A percentile compares a stretch with the other conserved stretches of the same genome.
Evolutionary conservation across 192 early-diverging fungal genomes (phyloP).

Genomic region (Kappamyces sp.): DNA sequence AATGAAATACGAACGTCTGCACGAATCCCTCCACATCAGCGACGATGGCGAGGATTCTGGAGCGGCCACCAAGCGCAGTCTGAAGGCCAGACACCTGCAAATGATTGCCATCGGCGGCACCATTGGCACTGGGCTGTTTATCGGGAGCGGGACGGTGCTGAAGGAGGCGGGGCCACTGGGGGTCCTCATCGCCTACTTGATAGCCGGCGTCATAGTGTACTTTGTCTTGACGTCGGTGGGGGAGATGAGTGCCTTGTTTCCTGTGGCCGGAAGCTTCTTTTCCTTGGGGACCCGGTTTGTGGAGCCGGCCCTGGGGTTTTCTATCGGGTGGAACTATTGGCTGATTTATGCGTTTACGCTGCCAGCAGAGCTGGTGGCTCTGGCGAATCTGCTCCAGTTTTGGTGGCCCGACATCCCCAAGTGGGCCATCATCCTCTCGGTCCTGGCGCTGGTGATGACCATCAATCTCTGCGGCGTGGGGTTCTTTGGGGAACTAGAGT

Average conservation of each 20-base stretch:
- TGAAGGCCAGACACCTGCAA: slow-evolving; percentile 41
- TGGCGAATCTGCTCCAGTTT: slow-evolving; percentile 64
- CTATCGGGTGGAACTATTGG: slow-evolving; percentile 48
- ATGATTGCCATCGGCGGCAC: slow-evolving; percentile 77
- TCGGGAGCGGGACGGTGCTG: slow-evolving; percentile 57
- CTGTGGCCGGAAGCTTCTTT: slow-evolving; percentile 58
- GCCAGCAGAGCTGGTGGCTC: slow-evolving; percentile 68
- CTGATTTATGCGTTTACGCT: slow-evolving; percentile 30
- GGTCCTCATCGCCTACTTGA: slow-evolving; percentile 61
- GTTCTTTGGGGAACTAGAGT: slow-evolving; percentile 69
- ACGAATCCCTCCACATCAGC: too few species aligned
- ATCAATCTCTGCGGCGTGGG: slow-evolving; percentile 61
- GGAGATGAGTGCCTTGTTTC: slow-evolving; percentile 78
- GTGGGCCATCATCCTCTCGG: slow-evolving; percentile 46
- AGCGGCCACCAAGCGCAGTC: slow-evolving; percentile 18
- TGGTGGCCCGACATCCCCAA: slow-evolving; percentile 53
- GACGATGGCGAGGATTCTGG: too few species aligned
- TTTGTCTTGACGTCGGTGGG: slow-evolving; percentile 62
- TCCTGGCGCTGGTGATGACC: slow-evolving; percentile 46
- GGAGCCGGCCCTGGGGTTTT: slow-evolving; percentile 67
- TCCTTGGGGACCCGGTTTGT: slow-evolving; percentile 60
- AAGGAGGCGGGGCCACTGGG: slow-evolving; percentile 67
- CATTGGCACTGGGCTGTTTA: slow-evolving; percentile 72
- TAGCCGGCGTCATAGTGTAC: slow-evolving; percentile 42
- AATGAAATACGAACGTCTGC: too few species aligned